Percentiles rank a stretch among this genome's conserved stretches.
These are phyloP conservation scores for Asterella californica DNA, from an alignment of 225 moss, liverwort and hornwort species.

Conservation along the genomic window DNA sequence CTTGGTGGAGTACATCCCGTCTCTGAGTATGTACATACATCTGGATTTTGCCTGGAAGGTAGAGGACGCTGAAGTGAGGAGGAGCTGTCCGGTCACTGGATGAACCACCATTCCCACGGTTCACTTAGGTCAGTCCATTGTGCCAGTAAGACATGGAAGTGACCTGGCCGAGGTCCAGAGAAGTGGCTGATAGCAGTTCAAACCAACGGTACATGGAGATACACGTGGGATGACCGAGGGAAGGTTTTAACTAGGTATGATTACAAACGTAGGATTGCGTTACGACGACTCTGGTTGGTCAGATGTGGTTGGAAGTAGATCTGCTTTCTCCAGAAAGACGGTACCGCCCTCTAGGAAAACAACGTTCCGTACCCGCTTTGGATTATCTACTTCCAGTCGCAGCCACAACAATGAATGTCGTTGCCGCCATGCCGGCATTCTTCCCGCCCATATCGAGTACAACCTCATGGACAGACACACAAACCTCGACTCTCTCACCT, in stretches of 20 bases:
- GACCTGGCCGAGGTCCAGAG: background rate
- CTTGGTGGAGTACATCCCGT: no score
- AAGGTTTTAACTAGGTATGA: background rate
- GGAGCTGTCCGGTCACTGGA: no score
- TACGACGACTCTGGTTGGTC: slow-evolving; percentile 3
- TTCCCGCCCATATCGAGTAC: background rate
- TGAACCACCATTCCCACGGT: no score
- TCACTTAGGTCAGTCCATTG: no score
- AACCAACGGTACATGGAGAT: background rate
- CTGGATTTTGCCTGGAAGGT: no score
- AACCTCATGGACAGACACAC: background rate
- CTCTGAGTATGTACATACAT: no score
- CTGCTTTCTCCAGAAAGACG: background rate
- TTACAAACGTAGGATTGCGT: background rate
- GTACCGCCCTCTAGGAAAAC: background rate
- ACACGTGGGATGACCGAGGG: background rate
- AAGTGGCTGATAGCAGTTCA: background rate
- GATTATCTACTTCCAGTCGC: background rate
- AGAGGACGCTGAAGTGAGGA: no score
- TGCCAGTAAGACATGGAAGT: background rate
- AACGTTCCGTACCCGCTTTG: background rate
- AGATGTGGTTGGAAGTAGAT: slow-evolving; percentile 2
- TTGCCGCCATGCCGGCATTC: background rate
- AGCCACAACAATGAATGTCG: background rate
- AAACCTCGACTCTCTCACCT: background rate